Percentiles rank a stretch among this genome's conserved stretches.
Evolutionary conservation across 257 asterid genomes (phyloP).

Genomic region (Echites panduratus): DNA sequence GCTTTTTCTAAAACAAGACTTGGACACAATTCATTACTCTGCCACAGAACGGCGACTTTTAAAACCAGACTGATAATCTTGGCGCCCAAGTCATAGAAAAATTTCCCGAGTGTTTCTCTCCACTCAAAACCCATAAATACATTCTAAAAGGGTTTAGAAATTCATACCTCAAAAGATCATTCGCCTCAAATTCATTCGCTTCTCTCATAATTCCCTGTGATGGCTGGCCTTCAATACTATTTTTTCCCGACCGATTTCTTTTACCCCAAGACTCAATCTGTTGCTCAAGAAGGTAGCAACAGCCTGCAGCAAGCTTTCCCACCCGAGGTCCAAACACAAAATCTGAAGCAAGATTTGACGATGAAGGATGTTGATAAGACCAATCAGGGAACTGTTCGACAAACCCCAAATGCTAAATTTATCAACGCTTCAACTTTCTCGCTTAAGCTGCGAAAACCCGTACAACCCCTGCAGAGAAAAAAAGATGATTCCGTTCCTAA

Average conservation of each 20-base stretch:
- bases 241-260: conserved; percentile 61
- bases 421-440: neutral
- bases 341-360: neutral
- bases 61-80: neutral
- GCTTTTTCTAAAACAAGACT: neutral
- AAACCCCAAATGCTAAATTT: neutral
- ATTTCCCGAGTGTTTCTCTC: neutral
- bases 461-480: neutral
- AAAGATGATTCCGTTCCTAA: neutral
- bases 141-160: neutral
- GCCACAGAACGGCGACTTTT: neutral
- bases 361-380: neutral
- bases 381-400: neutral
- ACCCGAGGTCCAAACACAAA: neutral
- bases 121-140: neutral
- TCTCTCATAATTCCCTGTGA: neutral
- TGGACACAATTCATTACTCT: neutral
- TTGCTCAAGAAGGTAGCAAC: neutral
- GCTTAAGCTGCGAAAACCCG: neutral
- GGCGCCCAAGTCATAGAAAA: neutral
- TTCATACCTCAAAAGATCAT: neutral
- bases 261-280: conserved; percentile 31
- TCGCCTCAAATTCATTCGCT: neutral
- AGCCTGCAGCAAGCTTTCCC: neutral
- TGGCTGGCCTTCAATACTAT: conserved; percentile 52